Percentiles rank a stretch among this genome's conserved stretches.
phyloP scores from a whole-genome alignment of 2,329 filamentous ascomycete species.

The Calonectria pseudoreteaudii region DNA sequence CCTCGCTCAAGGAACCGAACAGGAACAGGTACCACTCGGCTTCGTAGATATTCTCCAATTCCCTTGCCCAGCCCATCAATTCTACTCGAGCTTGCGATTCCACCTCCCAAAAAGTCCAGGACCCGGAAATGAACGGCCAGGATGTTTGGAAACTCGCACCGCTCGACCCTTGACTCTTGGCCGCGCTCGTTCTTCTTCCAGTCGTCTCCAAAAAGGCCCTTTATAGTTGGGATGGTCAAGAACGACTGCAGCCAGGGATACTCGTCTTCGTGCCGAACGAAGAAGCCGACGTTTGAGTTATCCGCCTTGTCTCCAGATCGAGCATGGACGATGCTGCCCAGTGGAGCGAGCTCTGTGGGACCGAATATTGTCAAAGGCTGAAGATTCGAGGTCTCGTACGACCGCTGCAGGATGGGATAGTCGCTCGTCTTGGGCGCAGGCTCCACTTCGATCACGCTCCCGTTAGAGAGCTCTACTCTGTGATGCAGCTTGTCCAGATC shows the following conservation, averaged over 20 bases:
- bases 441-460: conserved; percentile 26
- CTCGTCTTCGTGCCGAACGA: conserved; percentile 56
- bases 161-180: conserved; percentile 49
- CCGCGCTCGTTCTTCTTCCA: conserved; percentile 47
- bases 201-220: conserved; percentile 52
- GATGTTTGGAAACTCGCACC: conserved; percentile 57
- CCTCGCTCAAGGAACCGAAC: neutral
- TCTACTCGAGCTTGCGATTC: neutral
- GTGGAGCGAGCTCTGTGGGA: conserved; percentile 39
- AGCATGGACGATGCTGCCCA: conserved; percentile 47
- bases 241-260: conserved; percentile 58
- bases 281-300: conserved; percentile 60
- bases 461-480: conserved; percentile 44
- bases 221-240: conserved; percentile 53
- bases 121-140: conserved; percentile 42
- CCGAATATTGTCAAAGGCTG: conserved; percentile 42
- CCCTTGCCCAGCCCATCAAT: conserved; percentile 10
- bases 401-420: conserved; percentile 40
- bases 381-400: conserved; percentile 42
- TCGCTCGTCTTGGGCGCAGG: conserved; percentile 36
- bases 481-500: conserved; percentile 43
- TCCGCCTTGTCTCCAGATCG: conserved; percentile 56
- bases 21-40: neutral
- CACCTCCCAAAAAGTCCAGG: conserved; percentile 1
- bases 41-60: conserved; percentile 6